phyloP scores from a whole-genome alignment of 495 filamentous ascomycete genomes.

The Talaromyces ruber region DNA sequence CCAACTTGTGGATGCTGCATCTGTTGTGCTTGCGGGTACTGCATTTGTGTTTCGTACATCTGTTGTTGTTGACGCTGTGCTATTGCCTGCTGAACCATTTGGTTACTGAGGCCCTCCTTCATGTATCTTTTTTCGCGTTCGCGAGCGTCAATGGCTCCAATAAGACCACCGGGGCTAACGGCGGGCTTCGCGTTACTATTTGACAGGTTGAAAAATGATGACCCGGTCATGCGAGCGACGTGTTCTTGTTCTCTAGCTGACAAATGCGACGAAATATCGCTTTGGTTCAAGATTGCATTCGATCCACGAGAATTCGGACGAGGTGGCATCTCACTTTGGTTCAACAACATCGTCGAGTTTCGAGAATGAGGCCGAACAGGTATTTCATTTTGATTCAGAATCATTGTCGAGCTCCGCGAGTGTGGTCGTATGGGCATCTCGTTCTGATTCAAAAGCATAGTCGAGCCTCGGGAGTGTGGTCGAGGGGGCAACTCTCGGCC shows the following conservation, averaged over 20 bases:
- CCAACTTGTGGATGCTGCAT: slow-evolving; percentile 13
- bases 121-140: slow-evolving; percentile 68
- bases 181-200: slow-evolving; percentile 36
- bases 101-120: slow-evolving; percentile 59
- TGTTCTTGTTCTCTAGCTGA: slow-evolving; percentile 94
- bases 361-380: slow-evolving; percentile 45
- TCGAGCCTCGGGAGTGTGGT: slow-evolving; percentile 42
- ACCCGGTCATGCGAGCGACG: slow-evolving; percentile 78
- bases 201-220: slow-evolving; percentile 68
- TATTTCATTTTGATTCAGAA: slow-evolving; percentile 40
- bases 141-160: slow-evolving; percentile 67
- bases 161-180: slow-evolving; percentile 50
- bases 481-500: slow-evolving; percentile 25
- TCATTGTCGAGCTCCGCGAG: slow-evolving; percentile 37
- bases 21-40: slow-evolving; percentile 18
- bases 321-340: slow-evolving; percentile 37
- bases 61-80: slow-evolving; percentile 60
- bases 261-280: slow-evolving; percentile 56
- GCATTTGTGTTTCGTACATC: slow-evolving; percentile 27
- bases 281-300: slow-evolving; percentile 30
- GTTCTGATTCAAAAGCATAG: slow-evolving; percentile 30
- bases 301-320: slow-evolving; percentile 44
- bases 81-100: slow-evolving; percentile 74
- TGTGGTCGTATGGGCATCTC: slow-evolving; percentile 45
- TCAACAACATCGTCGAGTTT: slow-evolving; percentile 32